Evolutionary conservation across 805 yeast species (phyloP), one percentile per base, ranked within the genome.

Genomic region (Pichia eremophila): DNA sequence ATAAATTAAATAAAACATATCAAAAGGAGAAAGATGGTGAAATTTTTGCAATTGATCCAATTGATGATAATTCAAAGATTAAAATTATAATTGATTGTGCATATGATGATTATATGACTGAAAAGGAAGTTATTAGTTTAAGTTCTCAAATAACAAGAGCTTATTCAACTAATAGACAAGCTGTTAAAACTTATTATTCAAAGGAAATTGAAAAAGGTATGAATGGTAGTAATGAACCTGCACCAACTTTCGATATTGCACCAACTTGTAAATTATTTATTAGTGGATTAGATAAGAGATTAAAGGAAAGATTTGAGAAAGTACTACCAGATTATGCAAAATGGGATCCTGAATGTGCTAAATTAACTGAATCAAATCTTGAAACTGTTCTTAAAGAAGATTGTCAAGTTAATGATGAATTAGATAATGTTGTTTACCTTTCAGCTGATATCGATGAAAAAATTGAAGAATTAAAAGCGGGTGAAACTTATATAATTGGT

Each of bases 51-150:
- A 72, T 79, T 34, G 40, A 46, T 28, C 50, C 50, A 17, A 48
- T 48, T 14, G 45, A 48, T 27, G 22, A 32, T 15, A 10, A 2
- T 12, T 44, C 38, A 18, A 44, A 48, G n/a, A 48, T 48, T 8
- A 67, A 62, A 7, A 70, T 90, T 28, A 68, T 90, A n/a, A 60
- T 90, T 53, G 99, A 91, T 65, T 91, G 99, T 66, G 85, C 76
- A 15, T 91, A 91, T 63, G 98, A 93, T 59, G 93, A 85, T 41
- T 60, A 85, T 57, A 93, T 93, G 99, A 77, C 74, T 36, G 85
- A 81, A 18, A 82, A 81, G 54, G 82, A 77, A 51, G 70, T 77
- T 41, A 75, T 76, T 2, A 85, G 95, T 19, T 65, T 91, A 59
- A 77, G 88, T 8, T 75, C 80, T 44, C 99, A 91, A 66, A 73